These are phyloP conservation scores for Cardamine chenopodiifolia DNA, from an alignment of 345 rosid genomes.

Conservation along the genomic window DNA sequence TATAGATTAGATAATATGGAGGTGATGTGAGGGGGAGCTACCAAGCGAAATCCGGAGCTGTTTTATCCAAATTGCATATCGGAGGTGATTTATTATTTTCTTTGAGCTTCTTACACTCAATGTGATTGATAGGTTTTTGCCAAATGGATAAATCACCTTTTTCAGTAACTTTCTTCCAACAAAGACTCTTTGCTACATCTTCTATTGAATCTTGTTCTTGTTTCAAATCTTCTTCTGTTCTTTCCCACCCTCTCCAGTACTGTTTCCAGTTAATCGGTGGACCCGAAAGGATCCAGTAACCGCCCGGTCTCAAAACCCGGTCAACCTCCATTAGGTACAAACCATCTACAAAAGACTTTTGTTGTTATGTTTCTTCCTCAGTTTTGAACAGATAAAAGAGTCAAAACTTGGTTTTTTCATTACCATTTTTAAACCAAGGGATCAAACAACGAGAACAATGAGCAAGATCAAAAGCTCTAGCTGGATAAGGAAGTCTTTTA, in stretches of 20 bases:
- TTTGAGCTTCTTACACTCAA: conserved; percentile 63
- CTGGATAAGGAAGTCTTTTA: conserved; percentile 85
- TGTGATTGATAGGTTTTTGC: conserved; percentile 90
- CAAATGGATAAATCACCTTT: conserved; percentile 71
- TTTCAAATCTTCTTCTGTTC: conserved; percentile 77
- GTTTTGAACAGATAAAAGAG: neutral
- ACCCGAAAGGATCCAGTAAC: conserved; percentile 95
- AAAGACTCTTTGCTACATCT: conserved; percentile 68
- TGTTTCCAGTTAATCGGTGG: conserved; percentile 93
- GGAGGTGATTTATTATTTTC: conserved; percentile 56
- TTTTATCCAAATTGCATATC: conserved; percentile 55
- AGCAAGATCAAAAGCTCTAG: conserved; percentile 96
- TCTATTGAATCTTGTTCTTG: conserved; percentile 89
- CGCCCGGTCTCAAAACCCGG: conserved; percentile 93
- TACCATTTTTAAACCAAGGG: conserved; percentile 79
- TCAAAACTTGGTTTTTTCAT: neutral
- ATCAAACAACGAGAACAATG: conserved; percentile 97
- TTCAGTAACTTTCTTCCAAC: conserved; percentile 92
- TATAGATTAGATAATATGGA: neutral
- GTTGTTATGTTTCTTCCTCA: conserved; percentile 26
- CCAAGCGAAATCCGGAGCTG: conserved; percentile 80
- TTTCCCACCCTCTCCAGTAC: conserved; percentile 95
- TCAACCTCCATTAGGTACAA: conserved; percentile 86
- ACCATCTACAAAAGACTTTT: conserved; percentile 56
- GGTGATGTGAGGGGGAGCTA: conserved; percentile 34